A percentile compares a stretch with the other conserved stretches of the same genome.
phyloP scores from a whole-genome alignment of 345 rosid genomes.

The Cochlearia excelsa region DNA sequence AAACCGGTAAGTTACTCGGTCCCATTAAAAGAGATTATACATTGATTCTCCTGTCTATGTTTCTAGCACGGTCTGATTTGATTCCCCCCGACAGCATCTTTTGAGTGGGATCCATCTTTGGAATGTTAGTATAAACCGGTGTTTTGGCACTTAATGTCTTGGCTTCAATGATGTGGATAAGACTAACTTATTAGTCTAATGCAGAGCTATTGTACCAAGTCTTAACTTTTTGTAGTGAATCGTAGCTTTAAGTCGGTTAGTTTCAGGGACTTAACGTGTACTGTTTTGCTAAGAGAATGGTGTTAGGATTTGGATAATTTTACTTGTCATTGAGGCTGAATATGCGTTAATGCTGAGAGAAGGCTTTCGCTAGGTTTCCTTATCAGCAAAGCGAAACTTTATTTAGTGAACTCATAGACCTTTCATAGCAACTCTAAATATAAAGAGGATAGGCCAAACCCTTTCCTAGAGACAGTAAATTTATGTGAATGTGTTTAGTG shows the following conservation, averaged over 20 bases:
- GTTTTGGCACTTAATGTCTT: constrained; percentile 17
- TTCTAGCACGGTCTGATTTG: constrained; percentile 11
- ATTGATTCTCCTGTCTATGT: constrained; percentile 18
- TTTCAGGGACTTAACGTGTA: background rate
- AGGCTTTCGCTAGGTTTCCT: background rate
- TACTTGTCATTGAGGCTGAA: constrained; percentile 1
- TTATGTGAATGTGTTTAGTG: background rate
- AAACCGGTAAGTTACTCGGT: constrained; percentile 54
- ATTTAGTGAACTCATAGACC: constrained; percentile 14
- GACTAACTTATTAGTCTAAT: constrained; percentile 12
- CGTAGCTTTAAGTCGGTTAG: constrained; percentile 3
- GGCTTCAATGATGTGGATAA: constrained; percentile 10
- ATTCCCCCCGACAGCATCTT: constrained; percentile 13
- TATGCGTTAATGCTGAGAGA: background rate
- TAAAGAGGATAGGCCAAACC: background rate
- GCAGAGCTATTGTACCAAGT: constrained; percentile 14
- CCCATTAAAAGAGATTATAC: constrained; percentile 18
- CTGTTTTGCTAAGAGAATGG: no score
- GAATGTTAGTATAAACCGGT: constrained; percentile 3
- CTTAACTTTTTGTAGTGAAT: constrained; percentile 1
- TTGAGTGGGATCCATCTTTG: constrained; percentile 27
- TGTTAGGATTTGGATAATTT: no score
- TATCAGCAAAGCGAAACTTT: constrained; percentile 2
- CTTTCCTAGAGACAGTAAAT: constrained; percentile 1
- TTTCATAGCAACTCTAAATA: constrained; percentile 18